Percentiles rank a stretch among this genome's conserved stretches.
Evolutionary conservation across 306 rosid genomes (phyloP).

Genomic region (Dryas octopetala): DNA sequence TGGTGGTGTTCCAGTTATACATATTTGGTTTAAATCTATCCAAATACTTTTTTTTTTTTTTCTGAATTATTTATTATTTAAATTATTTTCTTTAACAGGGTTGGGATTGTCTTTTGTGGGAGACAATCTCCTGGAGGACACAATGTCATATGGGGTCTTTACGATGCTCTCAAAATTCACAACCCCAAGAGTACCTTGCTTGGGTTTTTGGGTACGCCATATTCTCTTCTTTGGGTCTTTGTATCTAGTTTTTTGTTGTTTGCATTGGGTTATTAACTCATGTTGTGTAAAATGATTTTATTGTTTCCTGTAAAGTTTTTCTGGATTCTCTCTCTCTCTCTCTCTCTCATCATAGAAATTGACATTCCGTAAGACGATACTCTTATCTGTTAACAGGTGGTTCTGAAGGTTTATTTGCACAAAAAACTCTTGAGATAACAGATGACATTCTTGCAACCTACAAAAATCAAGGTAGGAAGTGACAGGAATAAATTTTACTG

Average conservation of each 20-base stretch:
- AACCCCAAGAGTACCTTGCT: slow-evolving; percentile 68
- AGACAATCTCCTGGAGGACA: slow-evolving; percentile 99
- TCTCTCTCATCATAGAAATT: neutral
- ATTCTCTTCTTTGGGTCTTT: neutral
- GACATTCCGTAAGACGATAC: slow-evolving; percentile 16
- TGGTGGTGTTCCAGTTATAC: neutral
- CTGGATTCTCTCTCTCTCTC: neutral
- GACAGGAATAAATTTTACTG: slow-evolving; percentile 9
- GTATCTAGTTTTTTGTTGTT: slow-evolving; percentile 4
- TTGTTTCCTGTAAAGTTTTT: neutral
- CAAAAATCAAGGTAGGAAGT: slow-evolving; percentile 83
- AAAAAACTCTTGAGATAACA: slow-evolving; percentile 85
- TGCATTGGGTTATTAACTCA: neutral
- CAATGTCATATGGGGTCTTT: slow-evolving; percentile 95
- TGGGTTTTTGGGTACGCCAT: slow-evolving; percentile 80
- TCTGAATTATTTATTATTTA: neutral
- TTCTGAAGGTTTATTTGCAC: slow-evolving; percentile 90
- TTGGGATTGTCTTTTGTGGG: slow-evolving; percentile 90
- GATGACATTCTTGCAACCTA: slow-evolving; percentile 73
- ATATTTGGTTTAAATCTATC: no score
- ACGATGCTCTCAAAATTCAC: slow-evolving; percentile 73
- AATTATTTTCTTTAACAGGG: slow-evolving; percentile 43
- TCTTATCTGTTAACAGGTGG: slow-evolving; percentile 63
- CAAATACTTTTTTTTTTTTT: neutral
- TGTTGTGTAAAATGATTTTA: neutral